Base-by-base conservation (phyloP, 2,329 filamentous ascomycete genomes). In the Pseudogymnoascus pannorum region DNA sequence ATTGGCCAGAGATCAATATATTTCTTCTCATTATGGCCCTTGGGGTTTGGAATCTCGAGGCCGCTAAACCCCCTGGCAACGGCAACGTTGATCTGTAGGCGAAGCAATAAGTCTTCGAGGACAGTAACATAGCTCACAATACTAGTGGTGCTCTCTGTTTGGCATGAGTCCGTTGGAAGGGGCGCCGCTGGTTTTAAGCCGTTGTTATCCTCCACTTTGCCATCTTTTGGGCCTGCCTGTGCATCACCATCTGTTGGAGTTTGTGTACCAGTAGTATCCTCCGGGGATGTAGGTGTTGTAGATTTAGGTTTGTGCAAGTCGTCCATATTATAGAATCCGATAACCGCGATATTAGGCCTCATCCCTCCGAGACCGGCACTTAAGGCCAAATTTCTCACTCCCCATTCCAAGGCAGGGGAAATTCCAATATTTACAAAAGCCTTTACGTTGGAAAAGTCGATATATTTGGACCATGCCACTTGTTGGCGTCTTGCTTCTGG, bases 1-100 rank as follows among this genome's bases (percentile, higher is more conserved):
- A 96, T 94, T 0, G 91, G 91, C 91, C 91, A 96, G 4, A 96
- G 76, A 69, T 96, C 91, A 64, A 96, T 90, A 69, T 87, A 93
- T 68, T 86, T 89, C 70, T 93, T 93, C 3, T 77, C 78, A 60
- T 87, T 84, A 5, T 68, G 61, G 16, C 72, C 69, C 3, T 79
- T 80, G 9, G 57, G 57, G 18, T 82, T 79, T 0, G 91, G 91
- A 0, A 91, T 82, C 69, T 94, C 88, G 1, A 96, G 77, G 1
- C 83, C 75, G 59, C 91, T 85, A 65, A 95, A 96, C 0, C 90
- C 91, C 70, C 89, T 91, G 0, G 88, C 91, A 38, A 96, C 81
- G 1, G 90, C 91, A 24, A 95, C 89, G 68, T 96, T 96, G 62
- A 94, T 86, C 60, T 89, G 87, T 63, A 93, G 80, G 31, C 86